Evolutionary conservation across 257 asterid genomes (phyloP), one percentile per base, ranked within the genome.

Genomic region (Solanum etuberosum): DNA sequence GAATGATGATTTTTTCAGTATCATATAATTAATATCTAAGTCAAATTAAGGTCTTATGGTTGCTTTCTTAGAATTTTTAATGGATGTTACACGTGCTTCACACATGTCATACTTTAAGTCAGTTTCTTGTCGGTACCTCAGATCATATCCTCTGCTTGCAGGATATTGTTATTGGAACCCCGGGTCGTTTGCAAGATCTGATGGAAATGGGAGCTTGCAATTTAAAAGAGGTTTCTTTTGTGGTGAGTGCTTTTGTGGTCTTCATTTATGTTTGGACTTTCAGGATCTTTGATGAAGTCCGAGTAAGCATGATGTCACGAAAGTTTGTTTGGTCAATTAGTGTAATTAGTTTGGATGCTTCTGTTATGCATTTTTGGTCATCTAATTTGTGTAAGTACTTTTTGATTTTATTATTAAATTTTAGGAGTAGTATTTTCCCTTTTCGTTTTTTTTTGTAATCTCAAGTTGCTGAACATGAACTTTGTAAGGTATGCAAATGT

Each of bases 101-200:
- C 37, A 34, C 29, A 25, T 76, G 14, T 8, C 20, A 23, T 40
- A 3, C 59, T 63, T 46, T 37, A 2, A 82, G 25, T 21, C 84
- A 38, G 77, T 59, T 73, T 18, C 37, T 42, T 35, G 38, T 29
- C 29, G 21, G 51, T 31, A 48, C 34, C 78, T 88, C 57, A 40
- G 51, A 63, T 84, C 61, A 68, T 54, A 18, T 84, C 83, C 86
- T 42, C 57, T 72, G 46, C 87, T 46, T 51, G 43, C 94, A 97
- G 99, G 99, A 97, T 86, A 92, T 97, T 91, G 99, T 97, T 78
- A 96, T 97, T 89, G 99, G 99, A 86, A 96, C 99, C 34, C 99
- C 99, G 59, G 99, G 99, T 16, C 99, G 99, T 81, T 88, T 97
- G 88, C 95, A 84, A 89, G 99, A 97, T 94, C 91, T 97, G 92